Percentiles rank a stretch among this genome's conserved stretches.
Conservation (phyloP, 2,329 filamentous ascomycete species). For the Plectosphaerella sp. region DNA sequence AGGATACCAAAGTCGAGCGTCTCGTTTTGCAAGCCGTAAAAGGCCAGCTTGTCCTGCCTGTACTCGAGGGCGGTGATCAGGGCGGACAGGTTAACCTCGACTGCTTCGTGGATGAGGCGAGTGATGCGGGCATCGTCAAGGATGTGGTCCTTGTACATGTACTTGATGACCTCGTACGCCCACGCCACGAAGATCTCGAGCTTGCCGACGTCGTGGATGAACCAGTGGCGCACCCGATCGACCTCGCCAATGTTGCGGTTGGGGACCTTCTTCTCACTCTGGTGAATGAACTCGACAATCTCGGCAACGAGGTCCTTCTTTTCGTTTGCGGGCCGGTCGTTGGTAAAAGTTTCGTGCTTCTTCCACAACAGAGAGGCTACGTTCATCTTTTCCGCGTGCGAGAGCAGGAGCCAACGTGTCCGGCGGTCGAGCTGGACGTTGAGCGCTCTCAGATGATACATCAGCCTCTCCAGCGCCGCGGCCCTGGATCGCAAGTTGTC, state of each 20-base stretch:
- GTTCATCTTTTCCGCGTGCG: constrained; percentile 84
- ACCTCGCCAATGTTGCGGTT: constrained; percentile 63
- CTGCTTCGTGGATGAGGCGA: constrained; percentile 62
- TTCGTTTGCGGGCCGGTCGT: constrained; percentile 52
- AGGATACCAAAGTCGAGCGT: constrained; percentile 62
- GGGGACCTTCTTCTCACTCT: constrained; percentile 68
- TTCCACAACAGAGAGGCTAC: constrained; percentile 78
- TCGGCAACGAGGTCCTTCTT: constrained; percentile 69
- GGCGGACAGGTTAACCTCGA: constrained; percentile 62
- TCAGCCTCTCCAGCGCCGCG: constrained; percentile 70
- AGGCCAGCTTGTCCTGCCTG: constrained; percentile 60
- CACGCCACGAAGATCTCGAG: constrained; percentile 75
- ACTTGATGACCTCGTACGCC: constrained; percentile 72
- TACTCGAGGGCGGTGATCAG: constrained; percentile 66
- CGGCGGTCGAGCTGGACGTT: constrained; percentile 61
- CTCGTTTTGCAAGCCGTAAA: constrained; percentile 71
- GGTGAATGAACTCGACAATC: constrained; percentile 71
- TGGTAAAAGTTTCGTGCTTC: constrained; percentile 66
- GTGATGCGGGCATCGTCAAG: constrained; percentile 51
- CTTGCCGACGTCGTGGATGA: constrained; percentile 68
- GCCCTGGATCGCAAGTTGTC: constrained; percentile 73
- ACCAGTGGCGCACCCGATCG: constrained; percentile 81
- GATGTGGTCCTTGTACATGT: constrained; percentile 59
- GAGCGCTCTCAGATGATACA: constrained; percentile 63
- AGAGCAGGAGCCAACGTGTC: constrained; percentile 77